Evolutionary conservation across 371 early-diverging fungal species (phyloP), one percentile per base, ranked within the genome.

Genomic region (Mortierella sp.): DNA sequence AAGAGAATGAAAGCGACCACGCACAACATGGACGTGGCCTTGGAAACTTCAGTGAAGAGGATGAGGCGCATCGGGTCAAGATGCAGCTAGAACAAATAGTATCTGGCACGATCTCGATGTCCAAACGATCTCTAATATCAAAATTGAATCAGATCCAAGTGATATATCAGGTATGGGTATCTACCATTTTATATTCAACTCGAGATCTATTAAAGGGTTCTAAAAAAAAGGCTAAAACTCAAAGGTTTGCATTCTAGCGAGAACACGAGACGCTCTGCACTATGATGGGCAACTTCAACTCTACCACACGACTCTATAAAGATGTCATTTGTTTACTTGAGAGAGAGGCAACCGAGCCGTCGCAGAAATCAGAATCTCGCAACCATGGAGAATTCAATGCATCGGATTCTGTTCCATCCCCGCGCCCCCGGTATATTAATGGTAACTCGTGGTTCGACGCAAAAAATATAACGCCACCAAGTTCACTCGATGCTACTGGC

Each of bases 281-380:
- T 16, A 61, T 72, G 57, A 72, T 62, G 67, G n/a, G 16, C 24
- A 66, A 40, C 67, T 64, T 62, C 43, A 52, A 65, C 22, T 43
- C 67, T 4, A 66, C 72, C 8, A 36, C 67, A 4, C 72, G 38
- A 1, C 62, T 72, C 7, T 72, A 61, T 57, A 60, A 66, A 40
- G 67, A 72, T 19, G 19, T 61, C 19, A 58, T 71, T 9, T 40
- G 10, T 7, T 32, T 58, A n/a, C 47, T 63, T 33, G 15, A 41
- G 24, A 33, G 21, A 33, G 32, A 58, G 28, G n/a, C 19, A 3
- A 2, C 15, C 22, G 47, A 50, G 6, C 33, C 9, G 28, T 21
- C n/a, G 10, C 32, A 50, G 22, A 6, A 63, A 28, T 1, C 16
- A 9, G 36, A 22, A 40, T 28, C 43, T 41, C 48, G 6, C 16